These are phyloP conservation scores for Oryza meyeriana DNA, from an alignment of 176 grass and related monocot genomes.

Conservation along the genomic window DNA sequence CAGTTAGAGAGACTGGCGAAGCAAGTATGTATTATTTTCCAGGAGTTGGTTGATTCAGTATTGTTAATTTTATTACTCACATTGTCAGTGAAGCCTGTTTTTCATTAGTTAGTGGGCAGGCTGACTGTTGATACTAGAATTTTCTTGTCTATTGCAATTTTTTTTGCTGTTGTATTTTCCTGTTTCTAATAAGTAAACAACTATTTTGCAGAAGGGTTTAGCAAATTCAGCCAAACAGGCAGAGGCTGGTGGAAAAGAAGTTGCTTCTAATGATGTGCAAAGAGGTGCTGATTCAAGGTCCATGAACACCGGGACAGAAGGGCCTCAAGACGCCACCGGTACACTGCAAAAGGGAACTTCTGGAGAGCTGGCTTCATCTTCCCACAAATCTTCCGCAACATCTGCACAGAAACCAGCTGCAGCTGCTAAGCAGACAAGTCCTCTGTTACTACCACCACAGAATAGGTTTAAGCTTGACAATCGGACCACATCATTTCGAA, in stretches of 20 bases:
- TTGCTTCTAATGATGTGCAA: slow-evolving; percentile 31
- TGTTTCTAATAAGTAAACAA: slow-evolving; percentile 25
- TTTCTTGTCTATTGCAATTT: background rate
- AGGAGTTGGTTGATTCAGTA: slow-evolving; percentile 15
- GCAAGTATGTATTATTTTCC: slow-evolving; percentile 56
- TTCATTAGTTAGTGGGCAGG: background rate
- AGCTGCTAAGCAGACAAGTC: slow-evolving; percentile 37
- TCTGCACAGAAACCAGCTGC: slow-evolving; percentile 42
- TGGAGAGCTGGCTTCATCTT: slow-evolving; percentile 40
- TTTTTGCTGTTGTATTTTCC: background rate
- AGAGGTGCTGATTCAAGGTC: slow-evolving; percentile 28
- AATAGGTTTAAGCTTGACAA: slow-evolving; percentile 88
- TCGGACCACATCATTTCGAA: slow-evolving; percentile 72
- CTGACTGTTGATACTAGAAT: background rate
- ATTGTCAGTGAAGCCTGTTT: background rate
- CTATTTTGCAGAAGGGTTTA: slow-evolving; percentile 48
- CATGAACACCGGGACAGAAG: slow-evolving; percentile 11
- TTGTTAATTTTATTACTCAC: slow-evolving; percentile 11
- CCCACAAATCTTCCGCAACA: slow-evolving; percentile 41
- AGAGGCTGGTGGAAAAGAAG: slow-evolving; percentile 48
- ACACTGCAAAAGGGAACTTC: slow-evolving; percentile 46
- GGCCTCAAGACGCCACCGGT: slow-evolving; percentile 34
- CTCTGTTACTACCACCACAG: slow-evolving; percentile 20
- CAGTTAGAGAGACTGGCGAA: slow-evolving; percentile 83
- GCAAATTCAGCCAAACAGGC: slow-evolving; percentile 43